Conservation (phyloP, 2,329 filamentous ascomycete genomes). For the Tolypocladium album region DNA sequence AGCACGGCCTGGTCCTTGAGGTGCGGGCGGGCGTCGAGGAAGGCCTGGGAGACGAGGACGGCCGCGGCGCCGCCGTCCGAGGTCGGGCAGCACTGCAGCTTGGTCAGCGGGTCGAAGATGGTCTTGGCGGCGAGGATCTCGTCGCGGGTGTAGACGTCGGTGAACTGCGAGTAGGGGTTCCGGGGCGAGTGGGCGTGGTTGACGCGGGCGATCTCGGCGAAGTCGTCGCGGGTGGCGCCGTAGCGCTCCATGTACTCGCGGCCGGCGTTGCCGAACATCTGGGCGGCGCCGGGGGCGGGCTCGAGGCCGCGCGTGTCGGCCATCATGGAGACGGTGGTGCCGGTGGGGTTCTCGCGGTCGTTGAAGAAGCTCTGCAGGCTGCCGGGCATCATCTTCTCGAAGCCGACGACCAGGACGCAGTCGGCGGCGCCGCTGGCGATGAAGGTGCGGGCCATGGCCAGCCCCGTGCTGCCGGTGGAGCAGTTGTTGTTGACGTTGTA, state of each 20-base stretch:
- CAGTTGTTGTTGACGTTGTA: conserved; percentile 99
- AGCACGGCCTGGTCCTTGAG: conserved; percentile 74
- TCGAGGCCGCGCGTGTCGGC: conserved; percentile 68
- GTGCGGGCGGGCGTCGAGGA: conserved; percentile 76
- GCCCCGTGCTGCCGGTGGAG: conserved; percentile 84
- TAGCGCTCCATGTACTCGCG: conserved; percentile 94
- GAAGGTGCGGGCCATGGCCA: conserved; percentile 73
- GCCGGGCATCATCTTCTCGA: conserved; percentile 98
- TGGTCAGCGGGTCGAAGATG: conserved; percentile 82
- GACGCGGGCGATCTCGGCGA: conserved; percentile 85
- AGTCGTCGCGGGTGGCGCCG: conserved; percentile 74
- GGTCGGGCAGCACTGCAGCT: conserved; percentile 97
- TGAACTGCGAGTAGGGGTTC: conserved; percentile 98
- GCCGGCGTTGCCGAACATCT: conserved; percentile 93
- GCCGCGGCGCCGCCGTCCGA: conserved; percentile 86
- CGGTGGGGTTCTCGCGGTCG: conserved; percentile 71
- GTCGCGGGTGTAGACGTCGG: conserved; percentile 78
- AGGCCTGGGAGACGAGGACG: conserved; percentile 78
- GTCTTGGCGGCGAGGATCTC: conserved; percentile 61
- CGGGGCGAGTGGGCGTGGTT: conserved; percentile 87
- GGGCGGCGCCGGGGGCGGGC: conserved; percentile 75
- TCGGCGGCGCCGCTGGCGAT: conserved; percentile 73
- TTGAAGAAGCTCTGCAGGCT: conserved; percentile 75
- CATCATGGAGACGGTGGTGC: conserved; percentile 69
- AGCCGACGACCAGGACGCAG: conserved; percentile 84